Evolutionary conservation across 2,329 filamentous ascomycete genomes (phyloP).

Genomic region (Emmonsia crescens): DNA sequence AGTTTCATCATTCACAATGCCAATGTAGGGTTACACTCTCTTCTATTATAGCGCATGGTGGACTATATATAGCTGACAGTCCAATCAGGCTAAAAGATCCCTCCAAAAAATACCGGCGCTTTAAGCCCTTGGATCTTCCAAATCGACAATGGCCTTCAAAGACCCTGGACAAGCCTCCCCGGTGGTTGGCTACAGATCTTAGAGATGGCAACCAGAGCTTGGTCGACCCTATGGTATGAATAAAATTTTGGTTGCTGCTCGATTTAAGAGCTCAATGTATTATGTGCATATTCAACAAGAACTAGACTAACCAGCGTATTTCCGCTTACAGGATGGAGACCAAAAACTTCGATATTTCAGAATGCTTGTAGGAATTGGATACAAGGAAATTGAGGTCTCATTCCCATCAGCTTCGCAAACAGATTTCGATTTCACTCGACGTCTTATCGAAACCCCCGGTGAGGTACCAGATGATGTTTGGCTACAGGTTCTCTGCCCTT

Average conservation of each 20-base stretch:
- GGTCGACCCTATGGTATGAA: constrained; percentile 76
- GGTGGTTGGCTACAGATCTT: constrained; percentile 83
- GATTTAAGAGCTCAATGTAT: not conserved
- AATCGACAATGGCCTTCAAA: constrained; percentile 66
- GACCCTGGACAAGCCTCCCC: constrained; percentile 69
- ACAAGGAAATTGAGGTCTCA: constrained; percentile 95
- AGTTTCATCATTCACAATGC: constrained; percentile 10
- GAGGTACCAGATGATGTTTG: constrained; percentile 79
- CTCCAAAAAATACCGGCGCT: constrained; percentile 38
- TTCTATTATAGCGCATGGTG: not conserved
- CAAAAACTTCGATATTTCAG: constrained; percentile 95
- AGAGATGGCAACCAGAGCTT: constrained; percentile 92
- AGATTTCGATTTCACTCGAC: constrained; percentile 89
- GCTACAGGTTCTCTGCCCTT: constrained; percentile 86
- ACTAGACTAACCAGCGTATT: not conserved
- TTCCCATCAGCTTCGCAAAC: constrained; percentile 92
- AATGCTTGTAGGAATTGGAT: constrained; percentile 83
- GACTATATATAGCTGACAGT: constrained; percentile 7
- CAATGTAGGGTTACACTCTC: constrained; percentile 12
- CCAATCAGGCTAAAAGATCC: constrained; percentile 37
- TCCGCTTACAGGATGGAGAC: constrained; percentile 59
- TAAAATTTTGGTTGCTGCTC: not conserved
- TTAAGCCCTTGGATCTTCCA: constrained; percentile 38
- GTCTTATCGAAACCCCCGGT: constrained; percentile 74
- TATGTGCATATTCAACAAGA: not conserved